Conservation (phyloP, 352 stramenopile genomes). For the Stramenopiles sp. region DNA sequence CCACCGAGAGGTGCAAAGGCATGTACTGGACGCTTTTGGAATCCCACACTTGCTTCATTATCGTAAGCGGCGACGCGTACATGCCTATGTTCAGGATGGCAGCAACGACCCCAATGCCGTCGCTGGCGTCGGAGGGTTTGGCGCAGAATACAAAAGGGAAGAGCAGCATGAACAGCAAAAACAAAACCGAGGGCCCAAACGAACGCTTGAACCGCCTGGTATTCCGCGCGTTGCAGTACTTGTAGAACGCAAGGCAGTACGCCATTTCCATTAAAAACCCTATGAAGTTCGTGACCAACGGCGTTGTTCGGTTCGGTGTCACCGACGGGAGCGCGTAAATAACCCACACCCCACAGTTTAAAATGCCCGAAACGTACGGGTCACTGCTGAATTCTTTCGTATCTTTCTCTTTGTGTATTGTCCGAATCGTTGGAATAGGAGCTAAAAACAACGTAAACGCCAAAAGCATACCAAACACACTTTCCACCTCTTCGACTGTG, state of each 20-base stretch:
- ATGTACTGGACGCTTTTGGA: constrained; percentile 21
- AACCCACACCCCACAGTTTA: constrained; percentile 18
- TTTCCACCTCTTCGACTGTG: too few species aligned
- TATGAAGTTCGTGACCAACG: constrained; percentile 17
- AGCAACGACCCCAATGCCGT: constrained; percentile 9
- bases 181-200: not conserved
- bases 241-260: not conserved
- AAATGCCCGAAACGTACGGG: constrained; percentile 12
- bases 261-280: constrained; percentile 5
- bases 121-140: not conserved
- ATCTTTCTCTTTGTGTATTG: not conserved
- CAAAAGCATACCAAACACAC: not conserved
- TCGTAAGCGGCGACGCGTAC: constrained; percentile 18
- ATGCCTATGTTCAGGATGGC: constrained; percentile 17
- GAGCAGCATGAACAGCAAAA: not conserved
- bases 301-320: constrained; percentile 13
- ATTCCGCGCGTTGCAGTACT: not conserved
- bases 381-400: not conserved
- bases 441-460: not conserved
- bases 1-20: constrained; percentile 19
- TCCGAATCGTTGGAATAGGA: not conserved
- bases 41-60: constrained; percentile 13
- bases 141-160: not conserved
- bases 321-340: constrained; percentile 15
- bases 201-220: not conserved